Percentiles rank a stretch among this genome's conserved stretches.
phyloP scores from a whole-genome alignment of 192 early-diverging fungal genomes.

The Backusella macrospora region DNA sequence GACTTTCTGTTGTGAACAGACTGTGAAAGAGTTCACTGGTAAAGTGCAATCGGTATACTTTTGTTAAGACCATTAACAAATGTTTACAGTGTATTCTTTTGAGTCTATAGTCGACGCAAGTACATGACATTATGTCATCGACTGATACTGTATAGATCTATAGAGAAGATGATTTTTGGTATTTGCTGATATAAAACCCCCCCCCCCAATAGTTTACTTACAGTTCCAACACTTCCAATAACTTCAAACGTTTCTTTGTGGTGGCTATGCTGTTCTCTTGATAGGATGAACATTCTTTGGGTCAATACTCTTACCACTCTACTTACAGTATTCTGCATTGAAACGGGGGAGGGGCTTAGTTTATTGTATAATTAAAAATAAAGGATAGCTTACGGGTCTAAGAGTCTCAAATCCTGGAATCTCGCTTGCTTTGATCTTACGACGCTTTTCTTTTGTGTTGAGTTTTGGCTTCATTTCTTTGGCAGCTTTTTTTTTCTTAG shows the following conservation, averaged over 20 bases:
- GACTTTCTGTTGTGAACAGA: too few relatives aligned
- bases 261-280: neutral
- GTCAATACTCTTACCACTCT: slow-evolving; percentile 5
- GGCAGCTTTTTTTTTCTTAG: neutral
- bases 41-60: slow-evolving; percentile 25
- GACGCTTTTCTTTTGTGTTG: neutral
- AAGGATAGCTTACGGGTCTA: neutral
- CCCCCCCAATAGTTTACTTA: slow-evolving; percentile 24
- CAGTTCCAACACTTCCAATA: slow-evolving; percentile 28
- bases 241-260: slow-evolving; percentile 11
- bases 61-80: slow-evolving; percentile 24
- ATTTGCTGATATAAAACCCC: neutral
- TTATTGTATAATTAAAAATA: neutral
- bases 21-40: neutral
- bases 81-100: slow-evolving; percentile 29
- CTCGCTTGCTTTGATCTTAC: neutral
- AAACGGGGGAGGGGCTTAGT: neutral
- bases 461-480: neutral
- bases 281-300: slow-evolving; percentile 25
- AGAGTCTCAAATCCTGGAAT: neutral
- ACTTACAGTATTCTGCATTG: neutral
- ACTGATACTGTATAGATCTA: slow-evolving; percentile 28
- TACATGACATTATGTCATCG: neutral
- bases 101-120: slow-evolving; percentile 12
- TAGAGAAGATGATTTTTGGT: neutral